Evolutionary conservation across 2,329 filamentous ascomycete species (phyloP).

Genomic region (Fusarium succisae): DNA sequence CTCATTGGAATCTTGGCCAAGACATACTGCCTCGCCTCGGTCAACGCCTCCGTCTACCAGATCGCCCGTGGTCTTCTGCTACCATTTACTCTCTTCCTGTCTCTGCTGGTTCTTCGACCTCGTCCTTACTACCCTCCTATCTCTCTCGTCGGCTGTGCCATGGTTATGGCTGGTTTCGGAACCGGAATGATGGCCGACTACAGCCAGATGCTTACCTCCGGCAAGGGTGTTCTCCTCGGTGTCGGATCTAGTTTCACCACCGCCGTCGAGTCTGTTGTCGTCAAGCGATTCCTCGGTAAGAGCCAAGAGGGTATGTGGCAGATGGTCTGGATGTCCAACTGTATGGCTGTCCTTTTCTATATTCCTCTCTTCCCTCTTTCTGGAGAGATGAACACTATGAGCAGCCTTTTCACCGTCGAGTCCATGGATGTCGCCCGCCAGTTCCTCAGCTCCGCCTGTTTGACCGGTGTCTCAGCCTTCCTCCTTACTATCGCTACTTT

Average conservation of each 20-base stretch:
- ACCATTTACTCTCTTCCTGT: constrained; percentile 41
- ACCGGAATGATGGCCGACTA: constrained; percentile 42
- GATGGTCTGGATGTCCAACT: constrained; percentile 45
- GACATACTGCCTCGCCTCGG: constrained; percentile 43
- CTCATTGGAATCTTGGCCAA: constrained; percentile 41
- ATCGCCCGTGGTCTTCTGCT: constrained; percentile 41
- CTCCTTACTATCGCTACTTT: constrained; percentile 42
- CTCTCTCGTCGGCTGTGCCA: constrained; percentile 40
- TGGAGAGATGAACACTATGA: constrained; percentile 35
- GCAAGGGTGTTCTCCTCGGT: constrained; percentile 40
- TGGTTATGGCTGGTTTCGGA: constrained; percentile 42
- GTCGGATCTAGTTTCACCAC: constrained; percentile 42
- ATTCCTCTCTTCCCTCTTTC: constrained; percentile 40
- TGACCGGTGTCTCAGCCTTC: constrained; percentile 41
- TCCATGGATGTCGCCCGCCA: constrained; percentile 27
- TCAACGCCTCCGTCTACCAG: constrained; percentile 43
- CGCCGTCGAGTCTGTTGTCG: constrained; percentile 41
- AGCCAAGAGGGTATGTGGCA: constrained; percentile 42
- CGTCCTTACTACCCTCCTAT: constrained; percentile 42
- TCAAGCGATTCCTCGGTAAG: constrained; percentile 41
- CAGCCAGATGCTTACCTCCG: constrained; percentile 41
- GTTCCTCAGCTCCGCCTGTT: constrained; percentile 36
- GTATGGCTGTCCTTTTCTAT: constrained; percentile 40
- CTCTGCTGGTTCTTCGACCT: constrained; percentile 39
- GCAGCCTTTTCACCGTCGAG: constrained; percentile 28